Evolutionary conservation across 768 basidiomycete species (phyloP).

Genomic region (Dentipellis fragilis): DNA sequence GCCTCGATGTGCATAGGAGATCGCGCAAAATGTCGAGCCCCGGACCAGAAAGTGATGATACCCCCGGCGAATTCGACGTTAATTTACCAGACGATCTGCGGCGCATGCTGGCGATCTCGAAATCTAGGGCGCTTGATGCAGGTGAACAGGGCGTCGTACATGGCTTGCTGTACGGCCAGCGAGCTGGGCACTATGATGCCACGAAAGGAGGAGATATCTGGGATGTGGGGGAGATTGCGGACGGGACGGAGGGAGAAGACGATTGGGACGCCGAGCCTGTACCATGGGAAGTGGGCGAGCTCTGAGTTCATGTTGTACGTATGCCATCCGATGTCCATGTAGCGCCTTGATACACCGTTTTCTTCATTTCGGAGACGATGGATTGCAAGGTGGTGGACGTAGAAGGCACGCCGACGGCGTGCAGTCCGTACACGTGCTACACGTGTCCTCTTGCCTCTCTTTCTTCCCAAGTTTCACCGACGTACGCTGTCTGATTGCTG

Average conservation of each 20-base stretch:
- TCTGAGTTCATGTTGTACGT: slow-evolving; percentile 28
- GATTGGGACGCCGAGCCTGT: slow-evolving; percentile 76
- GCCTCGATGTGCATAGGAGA: slow-evolving; percentile 6
- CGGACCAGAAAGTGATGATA: slow-evolving; percentile 20
- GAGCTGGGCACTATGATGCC: slow-evolving; percentile 48
- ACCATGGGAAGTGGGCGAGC: slow-evolving; percentile 72
- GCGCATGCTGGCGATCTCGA: slow-evolving; percentile 52
- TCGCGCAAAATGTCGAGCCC: slow-evolving; percentile 6
- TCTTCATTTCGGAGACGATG: slow-evolving; percentile 3
- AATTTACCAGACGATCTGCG: slow-evolving; percentile 59
- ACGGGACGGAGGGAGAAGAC: slow-evolving; percentile 21
- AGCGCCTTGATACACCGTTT: background rate
- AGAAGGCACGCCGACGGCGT: slow-evolving; percentile 3
- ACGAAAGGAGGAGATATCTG: slow-evolving; percentile 64
- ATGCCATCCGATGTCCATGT: slow-evolving; percentile 20
- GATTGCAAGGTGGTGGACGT: background rate
- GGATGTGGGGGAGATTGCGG: slow-evolving; percentile 59
- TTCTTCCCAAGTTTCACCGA: background rate
- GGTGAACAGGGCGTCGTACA: slow-evolving; percentile 36
- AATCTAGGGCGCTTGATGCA: slow-evolving; percentile 22
- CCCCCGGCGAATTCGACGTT: slow-evolving; percentile 34
- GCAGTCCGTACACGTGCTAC: slow-evolving; percentile 14
- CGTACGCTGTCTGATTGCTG: slow-evolving; percentile 3
- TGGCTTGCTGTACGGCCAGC: slow-evolving; percentile 48
- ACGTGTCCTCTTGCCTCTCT: slow-evolving; percentile 3